phyloP scores from a whole-genome alignment of 2,329 filamentous ascomycete species.

The Xylariaceae sp. region DNA sequence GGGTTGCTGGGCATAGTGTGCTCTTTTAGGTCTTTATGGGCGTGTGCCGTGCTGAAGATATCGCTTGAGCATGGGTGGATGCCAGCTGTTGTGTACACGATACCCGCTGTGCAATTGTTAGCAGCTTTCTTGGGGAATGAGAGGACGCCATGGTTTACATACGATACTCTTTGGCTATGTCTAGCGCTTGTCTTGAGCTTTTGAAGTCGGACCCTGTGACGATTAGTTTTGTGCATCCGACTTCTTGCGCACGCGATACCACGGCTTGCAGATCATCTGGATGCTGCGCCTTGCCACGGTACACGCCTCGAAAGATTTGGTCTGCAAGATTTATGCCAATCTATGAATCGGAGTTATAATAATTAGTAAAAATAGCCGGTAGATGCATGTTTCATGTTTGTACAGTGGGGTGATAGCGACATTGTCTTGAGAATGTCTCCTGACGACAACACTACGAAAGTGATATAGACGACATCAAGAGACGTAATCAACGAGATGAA shows the following conservation, averaged over 20 bases:
- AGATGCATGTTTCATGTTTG: neutral
- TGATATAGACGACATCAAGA: neutral
- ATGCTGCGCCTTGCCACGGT: conserved; percentile 80
- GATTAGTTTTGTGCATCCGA: conserved; percentile 88
- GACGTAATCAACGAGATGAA: neutral
- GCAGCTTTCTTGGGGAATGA: conserved; percentile 1
- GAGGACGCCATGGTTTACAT: conserved; percentile 43
- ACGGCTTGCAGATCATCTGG: conserved; percentile 78
- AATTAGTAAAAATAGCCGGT: conserved; percentile 11
- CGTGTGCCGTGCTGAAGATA: conserved; percentile 69
- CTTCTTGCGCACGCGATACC: conserved; percentile 75
- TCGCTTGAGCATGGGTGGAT: conserved; percentile 91
- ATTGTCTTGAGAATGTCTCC: neutral
- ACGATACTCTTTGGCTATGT: conserved; percentile 78
- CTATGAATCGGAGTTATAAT: conserved; percentile 46
- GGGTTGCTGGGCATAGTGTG: conserved; percentile 62
- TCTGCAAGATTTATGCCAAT: conserved; percentile 97
- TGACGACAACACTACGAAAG: neutral
- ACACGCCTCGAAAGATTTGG: conserved; percentile 83
- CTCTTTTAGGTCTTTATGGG: conserved; percentile 51
- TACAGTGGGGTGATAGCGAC: too few relatives aligned
- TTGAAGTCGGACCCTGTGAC: conserved; percentile 88
- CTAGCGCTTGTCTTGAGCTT: conserved; percentile 77
- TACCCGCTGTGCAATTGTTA: conserved; percentile 58
- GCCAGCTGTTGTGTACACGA: conserved; percentile 88